phyloP scores from a whole-genome alignment of 495 filamentous ascomycete genomes.

The Staphylotrichum tortipilum region DNA sequence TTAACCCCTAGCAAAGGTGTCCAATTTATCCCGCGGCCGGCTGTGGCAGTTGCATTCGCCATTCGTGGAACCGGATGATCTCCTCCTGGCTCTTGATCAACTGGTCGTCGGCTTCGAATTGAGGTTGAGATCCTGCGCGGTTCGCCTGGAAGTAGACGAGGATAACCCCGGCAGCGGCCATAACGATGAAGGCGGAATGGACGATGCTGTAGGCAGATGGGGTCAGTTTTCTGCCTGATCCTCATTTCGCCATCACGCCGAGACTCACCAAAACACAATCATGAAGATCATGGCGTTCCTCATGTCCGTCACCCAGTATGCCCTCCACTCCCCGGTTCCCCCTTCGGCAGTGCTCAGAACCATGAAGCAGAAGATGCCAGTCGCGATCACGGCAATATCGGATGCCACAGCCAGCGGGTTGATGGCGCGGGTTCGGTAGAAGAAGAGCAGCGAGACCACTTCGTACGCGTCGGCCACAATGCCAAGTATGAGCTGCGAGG shows the following conservation, averaged over 20 bases:
- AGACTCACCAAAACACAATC: slow-evolving; percentile 22
- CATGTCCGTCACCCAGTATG: slow-evolving; percentile 14
- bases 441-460: slow-evolving; percentile 12
- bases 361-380: slow-evolving; percentile 21
- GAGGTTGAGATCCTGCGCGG: too few species aligned
- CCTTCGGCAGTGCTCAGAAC: slow-evolving; percentile 10
- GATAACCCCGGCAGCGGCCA: slow-evolving; percentile 12
- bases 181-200: slow-evolving; percentile 15
- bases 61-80: slow-evolving; percentile 16
- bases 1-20: too few species aligned
- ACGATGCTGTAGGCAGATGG: slow-evolving; percentile 6
- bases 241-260: too few species aligned
- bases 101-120: background rate
- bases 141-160: slow-evolving; percentile 5
- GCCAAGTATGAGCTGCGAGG: slow-evolving; percentile 7
- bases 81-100: slow-evolving; percentile 13
- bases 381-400: slow-evolving; percentile 12
- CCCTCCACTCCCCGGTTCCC: background rate
- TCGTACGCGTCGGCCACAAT: slow-evolving; percentile 15
- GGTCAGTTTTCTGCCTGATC: background rate
- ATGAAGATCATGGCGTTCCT: slow-evolving; percentile 24
- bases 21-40: background rate
- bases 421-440: slow-evolving; percentile 11
- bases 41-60: background rate
- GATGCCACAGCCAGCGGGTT: slow-evolving; percentile 16